phyloP scores from a whole-genome alignment of 805 yeast genomes.

The Isabelozyma gotoi region DNA sequence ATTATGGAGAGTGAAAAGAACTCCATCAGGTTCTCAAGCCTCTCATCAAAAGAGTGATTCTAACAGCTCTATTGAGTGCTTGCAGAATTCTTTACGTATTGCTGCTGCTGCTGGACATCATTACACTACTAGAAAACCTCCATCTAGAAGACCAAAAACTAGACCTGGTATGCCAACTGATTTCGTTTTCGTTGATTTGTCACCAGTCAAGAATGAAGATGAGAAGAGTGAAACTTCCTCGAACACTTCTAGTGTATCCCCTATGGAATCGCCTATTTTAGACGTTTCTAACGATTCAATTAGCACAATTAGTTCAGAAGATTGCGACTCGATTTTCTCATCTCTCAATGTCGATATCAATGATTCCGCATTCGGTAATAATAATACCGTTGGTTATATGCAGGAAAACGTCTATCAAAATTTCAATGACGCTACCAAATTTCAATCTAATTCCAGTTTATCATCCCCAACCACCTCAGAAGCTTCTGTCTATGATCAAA shows the following conservation, averaged over 20 bases:
- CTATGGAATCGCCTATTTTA: slow-evolving; percentile 5
- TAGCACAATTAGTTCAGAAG: slow-evolving; percentile 14
- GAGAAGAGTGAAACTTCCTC: slow-evolving; percentile 4
- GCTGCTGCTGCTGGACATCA: slow-evolving; percentile 35
- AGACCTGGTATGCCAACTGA: slow-evolving; percentile 46
- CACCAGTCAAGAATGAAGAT: slow-evolving; percentile 30
- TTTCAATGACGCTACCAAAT: background rate
- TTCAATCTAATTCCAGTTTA: background rate
- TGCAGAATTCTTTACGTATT: slow-evolving; percentile 42
- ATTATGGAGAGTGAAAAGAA: slow-evolving; percentile 43
- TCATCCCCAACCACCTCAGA: slow-evolving; percentile 5
- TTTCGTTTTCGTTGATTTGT: slow-evolving; percentile 45
- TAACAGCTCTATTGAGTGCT: slow-evolving; percentile 34
- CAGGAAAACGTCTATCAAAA: slow-evolving; percentile 4
- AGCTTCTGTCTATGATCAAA: slow-evolving; percentile 6
- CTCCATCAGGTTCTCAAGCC: slow-evolving; percentile 13
- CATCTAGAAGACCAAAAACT: slow-evolving; percentile 43
- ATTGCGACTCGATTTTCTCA: slow-evolving; percentile 16
- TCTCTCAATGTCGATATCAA: slow-evolving; percentile 4
- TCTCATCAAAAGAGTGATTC: slow-evolving; percentile 5
- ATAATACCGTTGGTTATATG: slow-evolving; percentile 7
- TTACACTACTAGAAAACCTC: slow-evolving; percentile 36
- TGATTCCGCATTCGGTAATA: background rate
- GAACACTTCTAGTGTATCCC: slow-evolving; percentile 2
- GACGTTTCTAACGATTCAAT: slow-evolving; percentile 14